Evolutionary conservation across 768 basidiomycete species (phyloP).

Genomic region (Kwoniella botswanensis): DNA sequence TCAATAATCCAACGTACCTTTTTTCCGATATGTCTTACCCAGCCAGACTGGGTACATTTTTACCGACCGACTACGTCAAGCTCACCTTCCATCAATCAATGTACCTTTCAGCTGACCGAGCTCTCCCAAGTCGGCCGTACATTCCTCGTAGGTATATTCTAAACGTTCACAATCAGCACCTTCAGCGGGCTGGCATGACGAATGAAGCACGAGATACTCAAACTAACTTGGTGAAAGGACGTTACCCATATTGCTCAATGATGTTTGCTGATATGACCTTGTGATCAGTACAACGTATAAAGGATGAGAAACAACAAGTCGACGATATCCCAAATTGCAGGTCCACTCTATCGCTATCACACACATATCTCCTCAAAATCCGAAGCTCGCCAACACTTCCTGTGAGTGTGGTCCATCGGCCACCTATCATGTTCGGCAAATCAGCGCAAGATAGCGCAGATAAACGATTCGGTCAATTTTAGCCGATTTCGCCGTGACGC

Average conservation of each 20-base stretch:
- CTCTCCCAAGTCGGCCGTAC: conserved; percentile 16
- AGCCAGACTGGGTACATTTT: neutral
- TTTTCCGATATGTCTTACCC: neutral
- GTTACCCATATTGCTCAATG: conserved; percentile 16
- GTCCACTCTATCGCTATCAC: too few relatives aligned
- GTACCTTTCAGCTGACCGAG: conserved; percentile 12
- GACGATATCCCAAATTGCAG: too few relatives aligned
- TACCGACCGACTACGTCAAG: neutral
- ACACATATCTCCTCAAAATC: too few relatives aligned
- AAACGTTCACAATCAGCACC: neutral
- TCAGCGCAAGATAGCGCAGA: neutral
- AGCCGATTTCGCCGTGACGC: neutral
- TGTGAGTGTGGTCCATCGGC: neutral
- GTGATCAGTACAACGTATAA: neutral
- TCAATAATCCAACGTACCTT: neutral
- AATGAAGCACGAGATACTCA: neutral
- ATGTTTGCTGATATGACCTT: neutral
- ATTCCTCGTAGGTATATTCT: conserved; percentile 22
- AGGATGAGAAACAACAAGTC: too few relatives aligned
- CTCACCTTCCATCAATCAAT: conserved; percentile 9
- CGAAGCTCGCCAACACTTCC: too few relatives aligned
- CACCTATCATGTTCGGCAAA: neutral
- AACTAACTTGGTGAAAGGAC: conserved; percentile 19
- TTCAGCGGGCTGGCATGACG: neutral
- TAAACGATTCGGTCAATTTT: conserved; percentile 3